Evolutionary conservation across 352 stramenopile species (phyloP).

Genomic region (Phytophthora multivora): DNA sequence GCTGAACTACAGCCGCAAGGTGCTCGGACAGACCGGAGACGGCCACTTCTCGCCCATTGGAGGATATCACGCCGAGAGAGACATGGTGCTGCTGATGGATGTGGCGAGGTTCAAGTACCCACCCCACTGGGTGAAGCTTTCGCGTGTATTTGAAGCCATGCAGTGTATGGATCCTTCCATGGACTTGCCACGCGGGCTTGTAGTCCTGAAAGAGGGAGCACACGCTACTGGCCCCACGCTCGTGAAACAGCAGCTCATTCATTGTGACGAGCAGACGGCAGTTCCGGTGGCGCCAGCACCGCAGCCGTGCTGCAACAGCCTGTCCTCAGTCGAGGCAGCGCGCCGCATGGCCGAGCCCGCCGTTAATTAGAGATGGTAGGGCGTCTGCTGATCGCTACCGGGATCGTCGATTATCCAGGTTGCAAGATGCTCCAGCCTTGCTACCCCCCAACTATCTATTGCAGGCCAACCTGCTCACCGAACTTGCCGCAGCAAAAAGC

Average conservation of each 20-base stretch:
- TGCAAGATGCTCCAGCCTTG: slow-evolving; percentile 9
- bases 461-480: slow-evolving; percentile 15
- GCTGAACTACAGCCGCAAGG: slow-evolving; percentile 92
- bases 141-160: slow-evolving; percentile 57
- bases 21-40: slow-evolving; percentile 94
- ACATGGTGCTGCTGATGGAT: slow-evolving; percentile 96
- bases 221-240: slow-evolving; percentile 48
- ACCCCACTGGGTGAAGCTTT: slow-evolving; percentile 82
- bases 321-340: slow-evolving; percentile 27
- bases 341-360: slow-evolving; percentile 29
- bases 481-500: slow-evolving; percentile 15
- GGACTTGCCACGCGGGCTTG: slow-evolving; percentile 35
- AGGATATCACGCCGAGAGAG: slow-evolving; percentile 90
- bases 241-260: slow-evolving; percentile 52
- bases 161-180: slow-evolving; percentile 55
- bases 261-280: slow-evolving; percentile 32
- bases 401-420: not conserved
- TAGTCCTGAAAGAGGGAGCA: slow-evolving; percentile 22
- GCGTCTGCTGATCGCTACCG: not conserved
- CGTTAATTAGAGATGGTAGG: slow-evolving; percentile 19
- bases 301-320: slow-evolving; percentile 40
- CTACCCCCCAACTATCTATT: slow-evolving; percentile 29
- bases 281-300: slow-evolving; percentile 15
- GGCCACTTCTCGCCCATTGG: slow-evolving; percentile 98
- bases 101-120: slow-evolving; percentile 97